Conservation (phyloP, 495 filamentous ascomycete species). For the Glonium stellatum region DNA sequence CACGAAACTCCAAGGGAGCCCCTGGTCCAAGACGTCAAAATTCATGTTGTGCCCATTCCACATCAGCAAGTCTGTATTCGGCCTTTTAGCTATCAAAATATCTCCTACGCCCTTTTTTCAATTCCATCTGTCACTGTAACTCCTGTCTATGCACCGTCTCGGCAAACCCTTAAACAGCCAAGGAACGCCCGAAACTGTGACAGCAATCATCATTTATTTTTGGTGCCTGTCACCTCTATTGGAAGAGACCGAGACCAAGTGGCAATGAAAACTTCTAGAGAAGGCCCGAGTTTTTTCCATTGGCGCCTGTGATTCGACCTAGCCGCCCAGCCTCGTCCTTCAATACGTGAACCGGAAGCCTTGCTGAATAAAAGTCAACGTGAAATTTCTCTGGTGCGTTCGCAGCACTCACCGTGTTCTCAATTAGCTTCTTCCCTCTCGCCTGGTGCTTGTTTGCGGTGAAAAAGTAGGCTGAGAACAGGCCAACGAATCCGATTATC, state of each 20-base stretch:
- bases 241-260: not conserved
- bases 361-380: not conserved
- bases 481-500: constrained; percentile 54
- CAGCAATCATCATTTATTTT: too few relatives aligned
- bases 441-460: constrained; percentile 49
- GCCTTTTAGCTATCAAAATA: too few relatives aligned
- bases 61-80: too few relatives aligned
- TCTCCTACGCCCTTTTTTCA: too few relatives aligned
- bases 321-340: not conserved
- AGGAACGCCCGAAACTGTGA: too few relatives aligned
- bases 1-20: not conserved
- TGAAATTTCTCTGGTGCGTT: not conserved
- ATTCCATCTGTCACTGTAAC: too few relatives aligned
- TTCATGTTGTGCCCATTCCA: not conserved
- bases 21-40: not conserved
- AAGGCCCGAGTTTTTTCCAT: too few relatives aligned
- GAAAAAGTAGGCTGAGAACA: constrained; percentile 58
- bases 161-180: too few relatives aligned
- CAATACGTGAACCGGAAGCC: constrained; percentile 9
- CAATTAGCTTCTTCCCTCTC: constrained; percentile 44
- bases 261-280: not conserved
- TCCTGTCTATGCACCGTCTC: too few relatives aligned
- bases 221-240: too few relatives aligned
- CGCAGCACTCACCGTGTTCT: constrained; percentile 42
- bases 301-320: too few relatives aligned